Evolutionary conservation across 257 asterid species (phyloP).

Genomic region (Ilex asprella): DNA sequence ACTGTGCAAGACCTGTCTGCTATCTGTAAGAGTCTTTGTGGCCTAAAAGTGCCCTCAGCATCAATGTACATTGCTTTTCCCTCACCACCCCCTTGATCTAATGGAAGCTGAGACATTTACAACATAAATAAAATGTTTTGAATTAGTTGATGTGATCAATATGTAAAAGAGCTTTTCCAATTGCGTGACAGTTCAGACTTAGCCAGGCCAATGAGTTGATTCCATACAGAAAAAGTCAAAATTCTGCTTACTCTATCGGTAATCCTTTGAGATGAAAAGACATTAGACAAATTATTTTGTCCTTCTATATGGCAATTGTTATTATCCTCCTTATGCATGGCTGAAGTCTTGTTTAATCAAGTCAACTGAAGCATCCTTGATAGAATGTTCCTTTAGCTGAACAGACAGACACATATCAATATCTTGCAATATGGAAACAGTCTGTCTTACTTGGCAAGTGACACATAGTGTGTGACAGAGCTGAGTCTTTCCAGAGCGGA

Average conservation of each 20-base stretch:
- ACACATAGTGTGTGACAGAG: slow-evolving; percentile 93
- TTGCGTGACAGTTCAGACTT: not conserved
- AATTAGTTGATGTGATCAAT: not conserved
- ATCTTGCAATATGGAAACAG: too few relatives aligned
- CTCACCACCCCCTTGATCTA: slow-evolving; percentile 97
- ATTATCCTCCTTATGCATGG: too few relatives aligned
- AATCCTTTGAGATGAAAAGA: too few relatives aligned
- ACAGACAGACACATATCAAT: too few relatives aligned
- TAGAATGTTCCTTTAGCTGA: too few relatives aligned
- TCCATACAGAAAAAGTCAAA: not conserved
- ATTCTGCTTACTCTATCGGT: too few relatives aligned
- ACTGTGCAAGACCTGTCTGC: slow-evolving; percentile 62
- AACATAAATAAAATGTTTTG: not conserved
- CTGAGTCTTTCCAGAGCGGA: slow-evolving; percentile 95
- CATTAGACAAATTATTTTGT: too few relatives aligned
- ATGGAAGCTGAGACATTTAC: slow-evolving; percentile 56
- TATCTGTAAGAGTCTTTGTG: slow-evolving; percentile 90
- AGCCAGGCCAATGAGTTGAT: not conserved
- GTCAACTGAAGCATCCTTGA: too few relatives aligned
- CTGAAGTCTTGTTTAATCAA: too few relatives aligned
- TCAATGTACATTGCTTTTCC: slow-evolving; percentile 99
- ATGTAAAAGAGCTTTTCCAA: not conserved
- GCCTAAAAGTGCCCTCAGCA: slow-evolving; percentile 97
- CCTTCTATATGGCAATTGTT: too few relatives aligned
- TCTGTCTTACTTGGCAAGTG: slow-evolving; percentile 74